Conservation (phyloP, 257 asterid genomes). For the Linaria vulgaris region DNA sequence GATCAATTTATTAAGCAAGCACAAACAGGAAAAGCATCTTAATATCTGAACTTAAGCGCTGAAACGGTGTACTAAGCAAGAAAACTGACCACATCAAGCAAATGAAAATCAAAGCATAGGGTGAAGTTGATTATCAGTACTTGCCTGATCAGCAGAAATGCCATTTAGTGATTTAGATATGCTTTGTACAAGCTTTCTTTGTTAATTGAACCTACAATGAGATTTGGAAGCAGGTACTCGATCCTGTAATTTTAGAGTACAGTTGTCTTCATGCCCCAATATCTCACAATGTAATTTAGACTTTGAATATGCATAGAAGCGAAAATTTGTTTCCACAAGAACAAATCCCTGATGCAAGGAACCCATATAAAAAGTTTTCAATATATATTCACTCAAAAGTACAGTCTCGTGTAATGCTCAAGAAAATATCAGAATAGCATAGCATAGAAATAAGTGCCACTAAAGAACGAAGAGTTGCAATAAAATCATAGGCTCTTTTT, state of each 20-base stretch:
- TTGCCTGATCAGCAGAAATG: constrained; percentile 86
- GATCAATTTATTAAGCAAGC: not conserved
- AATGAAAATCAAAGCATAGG: not conserved
- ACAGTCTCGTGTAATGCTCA: constrained; percentile 9
- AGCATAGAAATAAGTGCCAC: no score
- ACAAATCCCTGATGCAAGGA: constrained; percentile 73
- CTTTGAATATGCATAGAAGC: constrained; percentile 87
- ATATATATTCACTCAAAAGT: constrained; percentile 17
- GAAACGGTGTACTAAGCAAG: not conserved
- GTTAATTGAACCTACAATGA: constrained; percentile 85
- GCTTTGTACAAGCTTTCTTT: constrained; percentile 96
- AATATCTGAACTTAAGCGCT: not conserved
- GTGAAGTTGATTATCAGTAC: constrained; percentile 4
- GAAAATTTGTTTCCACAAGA: constrained; percentile 94
- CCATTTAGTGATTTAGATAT: constrained; percentile 78
- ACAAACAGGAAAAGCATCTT: constrained; percentile 8
- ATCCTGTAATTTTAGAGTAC: constrained; percentile 58
- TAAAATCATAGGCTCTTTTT: constrained; percentile 1
- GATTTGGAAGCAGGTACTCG: constrained; percentile 96
- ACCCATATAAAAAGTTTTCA: not conserved
- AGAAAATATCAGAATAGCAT: no score
- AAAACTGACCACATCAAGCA: constrained; percentile 6
- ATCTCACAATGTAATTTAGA: constrained; percentile 91
- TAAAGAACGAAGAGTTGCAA: constrained; percentile 8
- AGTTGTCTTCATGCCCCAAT: constrained; percentile 48